phyloP scores from a whole-genome alignment of 345 rosid species.

The Cardiospermum halicacabum region DNA sequence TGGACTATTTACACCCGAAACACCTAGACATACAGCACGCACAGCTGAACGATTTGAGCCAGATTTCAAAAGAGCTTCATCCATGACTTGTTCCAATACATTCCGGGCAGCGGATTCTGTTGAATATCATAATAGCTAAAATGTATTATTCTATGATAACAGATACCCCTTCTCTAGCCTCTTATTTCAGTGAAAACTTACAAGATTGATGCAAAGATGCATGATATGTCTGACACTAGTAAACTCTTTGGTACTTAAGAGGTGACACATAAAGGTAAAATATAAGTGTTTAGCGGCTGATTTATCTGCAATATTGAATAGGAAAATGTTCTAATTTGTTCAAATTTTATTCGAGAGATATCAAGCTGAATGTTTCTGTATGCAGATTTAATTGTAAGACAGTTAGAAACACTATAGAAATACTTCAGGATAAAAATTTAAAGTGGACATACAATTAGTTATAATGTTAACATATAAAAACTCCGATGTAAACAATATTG shows the following conservation, averaged over 20 bases:
- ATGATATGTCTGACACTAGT: not conserved
- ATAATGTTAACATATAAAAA: too few species aligned
- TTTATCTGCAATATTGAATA: not conserved
- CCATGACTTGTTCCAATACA: conserved; percentile 78
- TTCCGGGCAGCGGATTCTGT: conserved; percentile 77
- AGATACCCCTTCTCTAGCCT: not conserved
- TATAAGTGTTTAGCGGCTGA: not conserved
- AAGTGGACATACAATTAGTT: too few species aligned
- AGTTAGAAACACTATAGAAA: not conserved
- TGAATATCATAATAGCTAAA: conserved; percentile 11
- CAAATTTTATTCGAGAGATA: not conserved
- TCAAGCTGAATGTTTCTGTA: not conserved
- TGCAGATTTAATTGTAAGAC: not conserved
- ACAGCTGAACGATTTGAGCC: conserved; percentile 65
- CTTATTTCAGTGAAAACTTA: not conserved
- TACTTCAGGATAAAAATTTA: not conserved
- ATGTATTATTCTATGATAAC: not conserved
- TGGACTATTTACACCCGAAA: conserved; percentile 93
- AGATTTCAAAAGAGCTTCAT: conserved; percentile 66
- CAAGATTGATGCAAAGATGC: not conserved
- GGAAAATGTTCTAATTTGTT: not conserved
- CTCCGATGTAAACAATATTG: too few species aligned
- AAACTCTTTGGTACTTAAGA: not conserved
- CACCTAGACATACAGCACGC: conserved; percentile 81
- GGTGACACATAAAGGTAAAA: not conserved